Percentiles rank a stretch among this genome's conserved stretches.
Conservation (phyloP, 352 stramenopile species). For the Globisporangium alternatum region DNA sequence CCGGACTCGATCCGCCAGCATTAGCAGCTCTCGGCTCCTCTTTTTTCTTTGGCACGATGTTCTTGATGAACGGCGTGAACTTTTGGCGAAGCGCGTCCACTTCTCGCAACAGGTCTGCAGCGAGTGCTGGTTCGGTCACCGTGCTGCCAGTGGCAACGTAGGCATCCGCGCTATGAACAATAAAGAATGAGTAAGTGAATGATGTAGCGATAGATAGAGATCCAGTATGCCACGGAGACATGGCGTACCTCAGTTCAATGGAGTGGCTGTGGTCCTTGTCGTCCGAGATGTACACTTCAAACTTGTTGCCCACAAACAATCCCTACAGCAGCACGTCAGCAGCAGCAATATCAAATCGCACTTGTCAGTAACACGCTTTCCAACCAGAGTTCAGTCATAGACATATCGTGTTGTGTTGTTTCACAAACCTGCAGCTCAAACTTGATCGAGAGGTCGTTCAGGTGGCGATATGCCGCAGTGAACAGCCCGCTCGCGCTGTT, state of each 20-base stretch:
- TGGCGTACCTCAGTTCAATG: slow-evolving; percentile 59
- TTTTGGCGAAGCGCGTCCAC: slow-evolving; percentile 43
- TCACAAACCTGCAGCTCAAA: slow-evolving; percentile 61
- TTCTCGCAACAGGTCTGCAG: slow-evolving; percentile 47
- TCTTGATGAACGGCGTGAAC: slow-evolving; percentile 53
- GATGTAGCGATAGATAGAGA: not conserved
- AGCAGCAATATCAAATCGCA: not conserved
- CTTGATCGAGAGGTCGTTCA: slow-evolving; percentile 40
- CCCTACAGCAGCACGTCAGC: slow-evolving; percentile 28
- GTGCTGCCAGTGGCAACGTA: slow-evolving; percentile 6
- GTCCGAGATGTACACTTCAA: slow-evolving; percentile 78
- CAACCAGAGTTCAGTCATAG: not conserved
- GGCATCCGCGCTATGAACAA: slow-evolving; percentile 1
- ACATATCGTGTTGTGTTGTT: not conserved
- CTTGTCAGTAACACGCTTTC: not conserved
- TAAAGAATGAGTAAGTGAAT: too few relatives aligned
- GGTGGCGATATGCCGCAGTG: slow-evolving; percentile 48
- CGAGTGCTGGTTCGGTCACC: slow-evolving; percentile 17
- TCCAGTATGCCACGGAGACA: not conserved
- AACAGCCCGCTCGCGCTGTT: slow-evolving; percentile 66
- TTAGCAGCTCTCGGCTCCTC: slow-evolving; percentile 6
- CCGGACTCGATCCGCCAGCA: not conserved
- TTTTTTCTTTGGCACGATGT: slow-evolving; percentile 47
- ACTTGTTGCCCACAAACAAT: slow-evolving; percentile 71
- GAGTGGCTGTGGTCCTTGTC: slow-evolving; percentile 65